Base-by-base conservation (phyloP, 192 early-diverging fungal species). In the Irineochytrium annulatum region DNA sequence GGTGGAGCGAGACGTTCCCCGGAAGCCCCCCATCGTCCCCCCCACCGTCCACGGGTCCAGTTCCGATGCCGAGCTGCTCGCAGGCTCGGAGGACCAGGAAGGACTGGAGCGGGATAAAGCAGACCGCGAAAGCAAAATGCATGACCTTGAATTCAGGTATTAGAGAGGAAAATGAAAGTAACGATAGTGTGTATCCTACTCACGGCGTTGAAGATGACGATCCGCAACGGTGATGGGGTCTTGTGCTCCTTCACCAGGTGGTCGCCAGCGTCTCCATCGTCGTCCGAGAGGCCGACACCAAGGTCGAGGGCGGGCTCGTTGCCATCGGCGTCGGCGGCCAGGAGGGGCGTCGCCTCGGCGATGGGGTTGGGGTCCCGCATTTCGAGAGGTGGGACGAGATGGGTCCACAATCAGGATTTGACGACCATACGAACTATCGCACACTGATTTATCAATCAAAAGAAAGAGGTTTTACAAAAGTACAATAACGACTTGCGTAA, bases 81-180 rank as follows among this genome's bases (percentile, higher is more conserved):
- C 39, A 41, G 39, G 39, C 11, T 41, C 11, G 39, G 11, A 11
- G 11, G 39, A n/a, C n/a, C 11, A n/a, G n/a, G 11, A 14, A 14
- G 39, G 11, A 41, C 11, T 41, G 39, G 39, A 41, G 11, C 11
- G 39, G 39, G 11, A 41, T 11, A 41, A 41, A n/a, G 39, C n/a
- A n/a, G 39, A 41, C 11, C n/a, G 11, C 39, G 39, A n/a, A n/a
- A n/a, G 39, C 11, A 11, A 14, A 14, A n/a, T n/a, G 11, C n/a
- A n/a, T 11, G n/a, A n/a, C 39, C 11, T 14, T 11, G n/a, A 41
- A 41, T 41, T n/a, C 45, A 3, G 53, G 60, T 8, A 62, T 26
- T 27, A 62, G 49, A 3, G 60, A 51, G 33, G 53, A 51, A 11
- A 62, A 51, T 13, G 37, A 19, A 14, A 62, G 46, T 26, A 52